These are phyloP conservation scores for Wickerhamiella pararugosa DNA, from an alignment of 1,139 yeast species.

Conservation along the genomic window DNA sequence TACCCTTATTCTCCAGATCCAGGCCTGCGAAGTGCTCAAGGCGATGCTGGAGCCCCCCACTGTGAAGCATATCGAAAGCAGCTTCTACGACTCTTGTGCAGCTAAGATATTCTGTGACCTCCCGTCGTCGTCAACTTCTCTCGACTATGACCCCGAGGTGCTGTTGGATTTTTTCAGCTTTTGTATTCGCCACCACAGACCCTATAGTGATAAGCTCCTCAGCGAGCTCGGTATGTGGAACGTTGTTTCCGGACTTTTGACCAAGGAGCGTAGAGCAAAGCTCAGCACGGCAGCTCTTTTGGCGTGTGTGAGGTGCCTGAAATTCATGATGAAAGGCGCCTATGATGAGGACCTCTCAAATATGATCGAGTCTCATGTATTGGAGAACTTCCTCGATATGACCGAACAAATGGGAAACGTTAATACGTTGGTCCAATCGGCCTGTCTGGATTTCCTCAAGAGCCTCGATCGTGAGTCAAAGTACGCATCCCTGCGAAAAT, in stretches of 20 bases:
- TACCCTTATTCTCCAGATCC: constrained; percentile 62
- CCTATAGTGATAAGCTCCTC: constrained; percentile 11
- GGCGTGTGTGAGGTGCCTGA: constrained; percentile 32
- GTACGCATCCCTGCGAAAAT: not conserved
- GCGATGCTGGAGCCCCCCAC: constrained; percentile 31
- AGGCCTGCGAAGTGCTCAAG: constrained; percentile 70
- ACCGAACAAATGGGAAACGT: constrained; percentile 33
- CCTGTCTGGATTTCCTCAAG: constrained; percentile 55
- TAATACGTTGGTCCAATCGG: constrained; percentile 58
- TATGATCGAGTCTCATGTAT: constrained; percentile 40
- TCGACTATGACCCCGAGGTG: constrained; percentile 36
- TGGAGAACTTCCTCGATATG: constrained; percentile 37
- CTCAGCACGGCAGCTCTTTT: constrained; percentile 38
- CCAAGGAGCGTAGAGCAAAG: not conserved
- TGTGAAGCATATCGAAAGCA: constrained; percentile 3
- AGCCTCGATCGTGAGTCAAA: not conserved
- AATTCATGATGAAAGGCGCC: constrained; percentile 31
- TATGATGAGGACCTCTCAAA: constrained; percentile 32
- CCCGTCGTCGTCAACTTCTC: constrained; percentile 2
- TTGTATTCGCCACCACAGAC: constrained; percentile 46
- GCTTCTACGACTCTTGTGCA: constrained; percentile 17
- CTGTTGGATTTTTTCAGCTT: constrained; percentile 56
- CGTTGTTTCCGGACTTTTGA: constrained; percentile 1
- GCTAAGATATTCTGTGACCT: constrained; percentile 15
- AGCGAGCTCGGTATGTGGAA: constrained; percentile 3